Conservation (phyloP, 148 eudicot genomes). For the Linanthus parryae region DNA sequence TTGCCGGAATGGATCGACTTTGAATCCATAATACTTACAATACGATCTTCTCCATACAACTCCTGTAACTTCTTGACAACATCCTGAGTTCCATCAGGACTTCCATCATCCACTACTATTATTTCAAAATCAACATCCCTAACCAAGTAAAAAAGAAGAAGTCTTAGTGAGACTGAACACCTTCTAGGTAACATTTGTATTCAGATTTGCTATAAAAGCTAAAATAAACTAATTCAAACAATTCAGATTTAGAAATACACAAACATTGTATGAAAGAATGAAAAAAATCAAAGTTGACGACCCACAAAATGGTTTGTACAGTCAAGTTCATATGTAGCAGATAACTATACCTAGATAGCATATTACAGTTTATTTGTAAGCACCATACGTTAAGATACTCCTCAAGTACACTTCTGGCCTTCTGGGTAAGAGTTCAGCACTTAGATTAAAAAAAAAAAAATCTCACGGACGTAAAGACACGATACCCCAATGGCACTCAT, state of each 20-base stretch:
- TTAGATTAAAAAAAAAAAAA: no score
- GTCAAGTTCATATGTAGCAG: not conserved
- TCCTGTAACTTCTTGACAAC: constrained; percentile 82
- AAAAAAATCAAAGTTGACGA: not conserved
- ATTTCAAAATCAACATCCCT: constrained; percentile 92
- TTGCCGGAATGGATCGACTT: no score
- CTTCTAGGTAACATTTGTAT: not conserved
- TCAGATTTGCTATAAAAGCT: not conserved
- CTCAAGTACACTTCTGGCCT: no score
- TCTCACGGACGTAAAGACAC: no score
- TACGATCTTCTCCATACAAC: constrained; percentile 82
- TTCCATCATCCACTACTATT: constrained; percentile 95
- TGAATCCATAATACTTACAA: constrained; percentile 38
- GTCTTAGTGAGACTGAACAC: not conserved
- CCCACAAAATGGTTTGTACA: not conserved
- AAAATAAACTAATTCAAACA: not conserved
- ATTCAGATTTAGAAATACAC: not conserved
- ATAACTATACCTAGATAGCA: not conserved
- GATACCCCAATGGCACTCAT: no score
- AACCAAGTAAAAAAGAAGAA: constrained; percentile 5
- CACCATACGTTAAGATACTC: no score
- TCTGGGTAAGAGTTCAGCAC: no score
- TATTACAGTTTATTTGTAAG: not conserved
- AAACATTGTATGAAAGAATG: not conserved
- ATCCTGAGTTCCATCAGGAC: constrained; percentile 98